Conservation (phyloP, 345 rosid species). For the Luvunga scandens region DNA sequence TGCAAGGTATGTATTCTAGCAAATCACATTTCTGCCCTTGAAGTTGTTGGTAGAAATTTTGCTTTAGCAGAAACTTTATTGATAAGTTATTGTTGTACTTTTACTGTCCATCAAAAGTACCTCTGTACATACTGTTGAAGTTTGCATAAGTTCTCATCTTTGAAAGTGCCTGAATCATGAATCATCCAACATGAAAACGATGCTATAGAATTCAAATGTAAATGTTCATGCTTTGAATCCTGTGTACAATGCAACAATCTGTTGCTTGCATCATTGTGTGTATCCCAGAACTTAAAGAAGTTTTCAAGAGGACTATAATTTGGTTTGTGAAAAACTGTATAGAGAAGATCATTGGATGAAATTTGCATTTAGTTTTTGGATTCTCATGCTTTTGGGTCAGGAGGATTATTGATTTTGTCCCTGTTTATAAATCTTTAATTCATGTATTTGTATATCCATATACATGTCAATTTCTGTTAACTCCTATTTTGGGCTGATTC, state of each 20-base stretch:
- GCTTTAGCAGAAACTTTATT: neutral
- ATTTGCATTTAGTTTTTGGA: neutral
- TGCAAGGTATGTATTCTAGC: constrained; percentile 46
- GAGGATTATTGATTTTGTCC: neutral
- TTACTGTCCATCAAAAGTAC: neutral
- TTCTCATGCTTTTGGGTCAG: neutral
- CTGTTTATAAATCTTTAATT: neutral
- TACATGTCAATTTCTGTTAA: neutral
- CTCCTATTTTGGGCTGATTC: neutral
- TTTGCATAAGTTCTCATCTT: neutral
- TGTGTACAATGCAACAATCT: neutral
- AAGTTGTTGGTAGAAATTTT: neutral
- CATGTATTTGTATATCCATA: neutral
- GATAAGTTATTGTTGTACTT: neutral
- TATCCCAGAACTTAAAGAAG: neutral
- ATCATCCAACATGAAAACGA: neutral
- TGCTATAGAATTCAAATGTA: neutral
- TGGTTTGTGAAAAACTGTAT: neutral
- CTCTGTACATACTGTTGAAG: neutral
- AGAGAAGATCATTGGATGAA: neutral
- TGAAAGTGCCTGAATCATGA: neutral
- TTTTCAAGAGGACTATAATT: neutral
- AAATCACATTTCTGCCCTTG: neutral
- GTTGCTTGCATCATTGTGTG: neutral
- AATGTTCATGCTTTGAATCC: neutral